Conservation (phyloP, 2,329 filamentous ascomycete species). For the Ambrosiella beaveri region DNA sequence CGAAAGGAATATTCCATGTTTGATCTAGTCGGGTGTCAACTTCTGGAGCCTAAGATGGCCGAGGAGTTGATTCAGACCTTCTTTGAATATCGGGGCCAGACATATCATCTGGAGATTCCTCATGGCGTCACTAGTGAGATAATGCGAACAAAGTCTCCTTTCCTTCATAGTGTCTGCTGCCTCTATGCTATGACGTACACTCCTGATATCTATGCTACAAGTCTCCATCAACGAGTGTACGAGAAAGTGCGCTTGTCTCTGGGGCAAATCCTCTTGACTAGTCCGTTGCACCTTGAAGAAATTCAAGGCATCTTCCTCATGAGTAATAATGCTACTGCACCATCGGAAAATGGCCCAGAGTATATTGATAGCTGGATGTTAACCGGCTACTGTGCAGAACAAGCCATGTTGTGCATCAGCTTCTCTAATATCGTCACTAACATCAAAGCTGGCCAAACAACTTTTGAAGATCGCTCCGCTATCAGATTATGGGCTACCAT, state of each 20-base stretch:
- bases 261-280: slow-evolving; percentile 24
- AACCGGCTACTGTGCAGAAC: slow-evolving; percentile 25
- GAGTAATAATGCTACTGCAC: slow-evolving; percentile 17
- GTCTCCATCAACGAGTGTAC: slow-evolving; percentile 22
- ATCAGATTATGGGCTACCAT: slow-evolving; percentile 21
- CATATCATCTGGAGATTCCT: slow-evolving; percentile 11
- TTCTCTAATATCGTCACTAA: slow-evolving; percentile 25
- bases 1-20: slow-evolving; percentile 13
- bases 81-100: slow-evolving; percentile 11
- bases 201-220: slow-evolving; percentile 12
- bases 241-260: slow-evolving; percentile 23
- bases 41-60: slow-evolving; percentile 10
- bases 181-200: slow-evolving; percentile 23
- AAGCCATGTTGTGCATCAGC: slow-evolving; percentile 26
- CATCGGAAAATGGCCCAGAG: slow-evolving; percentile 17
- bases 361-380: slow-evolving; percentile 28
- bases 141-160: slow-evolving; percentile 21
- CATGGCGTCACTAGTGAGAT: slow-evolving; percentile 14
- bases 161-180: slow-evolving; percentile 25
- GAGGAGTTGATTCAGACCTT: slow-evolving; percentile 12
- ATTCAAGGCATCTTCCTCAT: slow-evolving; percentile 25
- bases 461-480: slow-evolving; percentile 20
- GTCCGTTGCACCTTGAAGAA: slow-evolving; percentile 24
- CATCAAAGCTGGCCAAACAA: slow-evolving; percentile 19
- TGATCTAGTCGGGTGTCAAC: slow-evolving; percentile 3